Evolutionary conservation across 139 green algal genomes (phyloP), one percentile per base, ranked within the genome.

Genomic region (Haematococcus lacustris): DNA sequence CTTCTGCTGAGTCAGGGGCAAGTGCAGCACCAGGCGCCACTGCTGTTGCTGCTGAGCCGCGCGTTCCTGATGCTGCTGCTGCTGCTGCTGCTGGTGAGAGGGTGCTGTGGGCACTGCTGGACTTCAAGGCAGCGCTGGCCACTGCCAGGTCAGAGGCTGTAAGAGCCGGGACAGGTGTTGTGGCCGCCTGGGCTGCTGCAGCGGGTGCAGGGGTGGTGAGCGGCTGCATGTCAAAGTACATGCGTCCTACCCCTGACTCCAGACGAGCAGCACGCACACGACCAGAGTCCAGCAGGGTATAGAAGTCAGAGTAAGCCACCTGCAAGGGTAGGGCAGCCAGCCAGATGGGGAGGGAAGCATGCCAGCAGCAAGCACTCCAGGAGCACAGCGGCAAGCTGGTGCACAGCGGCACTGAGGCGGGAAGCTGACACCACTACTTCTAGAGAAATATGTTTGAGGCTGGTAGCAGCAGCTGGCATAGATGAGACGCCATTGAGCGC

Each of bases 221-320:
- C 35, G 28, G 67, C 9, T 51, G 61, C 51, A 91, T n/a, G 67
- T 89, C 83, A 40, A 96, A 94, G 65, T 85, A 88, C 13, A 96
- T 75, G 3, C 78, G 75, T 57, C 76, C 72, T 57, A 70, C 83
- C 33, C 78, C 77, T 7, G 86, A 80, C 74, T 96, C 91, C 60
- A 95, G 85, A 4, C 85, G 73, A 4, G 80, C 88, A 6, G 88
- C 57, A 0, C 76, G 62, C 30, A 95, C 89, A 6, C 78, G 78
- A 13, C 85, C 81, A 1, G 26, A 43, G 6, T 91, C 79, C 13
- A 96, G 69, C 38, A 92, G 71, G 0, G 65, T 75, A 28, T 93
- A 70, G 62, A 95, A 95, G n/a, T 92, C 78, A 21, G 83, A 91
- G 76, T 96, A 96, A 9, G 79, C 62, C 9, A 85, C 75, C 79